phyloP scores from a whole-genome alignment of 2,329 filamentous ascomycete genomes.

The Cryoendolithus antarcticus region DNA sequence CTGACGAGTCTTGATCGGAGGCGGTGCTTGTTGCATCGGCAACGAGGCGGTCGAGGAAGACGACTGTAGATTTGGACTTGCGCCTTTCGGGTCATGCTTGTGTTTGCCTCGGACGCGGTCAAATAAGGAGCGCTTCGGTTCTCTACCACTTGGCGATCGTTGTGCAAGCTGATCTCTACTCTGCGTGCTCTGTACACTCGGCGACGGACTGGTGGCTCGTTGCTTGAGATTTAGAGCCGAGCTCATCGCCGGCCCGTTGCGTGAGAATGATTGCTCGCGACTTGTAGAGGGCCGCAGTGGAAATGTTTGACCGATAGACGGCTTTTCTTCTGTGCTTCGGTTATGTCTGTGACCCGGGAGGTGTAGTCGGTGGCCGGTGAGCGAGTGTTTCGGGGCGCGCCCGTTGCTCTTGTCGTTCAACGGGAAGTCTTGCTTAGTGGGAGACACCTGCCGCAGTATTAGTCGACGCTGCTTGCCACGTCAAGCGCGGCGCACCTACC shows the following conservation, averaged over 20 bases:
- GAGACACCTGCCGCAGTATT: conserved; percentile 1
- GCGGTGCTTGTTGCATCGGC: conserved; percentile 21
- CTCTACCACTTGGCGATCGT: conserved; percentile 42
- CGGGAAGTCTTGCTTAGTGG: not conserved
- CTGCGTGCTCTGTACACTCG: conserved; percentile 55
- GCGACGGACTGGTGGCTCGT: conserved; percentile 70
- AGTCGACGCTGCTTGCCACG: not conserved
- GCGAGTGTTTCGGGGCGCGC: conserved; percentile 25
- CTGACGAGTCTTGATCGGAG: conserved; percentile 9
- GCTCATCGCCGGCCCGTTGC: conserved; percentile 34
- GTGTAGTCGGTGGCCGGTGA: conserved; percentile 47
- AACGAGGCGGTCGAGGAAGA: conserved; percentile 27
- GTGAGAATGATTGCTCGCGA: conserved; percentile 57
- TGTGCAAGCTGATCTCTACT: conserved; percentile 35
- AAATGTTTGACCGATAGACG: conserved; percentile 30
- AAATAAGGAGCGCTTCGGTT: conserved; percentile 40
- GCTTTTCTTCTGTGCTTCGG: conserved; percentile 47
- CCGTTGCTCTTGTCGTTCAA: conserved; percentile 17
- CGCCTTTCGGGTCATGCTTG: conserved; percentile 29
- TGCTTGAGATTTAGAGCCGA: conserved; percentile 41
- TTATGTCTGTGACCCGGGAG: conserved; percentile 58
- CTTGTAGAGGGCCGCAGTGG: conserved; percentile 59
- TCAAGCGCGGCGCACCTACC: conserved; percentile 11
- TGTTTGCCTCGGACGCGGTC: conserved; percentile 40
- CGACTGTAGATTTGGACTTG: conserved; percentile 26